phyloP scores from a whole-genome alignment of 2,329 filamentous ascomycete genomes.

The Lachnellula subtilissima region DNA sequence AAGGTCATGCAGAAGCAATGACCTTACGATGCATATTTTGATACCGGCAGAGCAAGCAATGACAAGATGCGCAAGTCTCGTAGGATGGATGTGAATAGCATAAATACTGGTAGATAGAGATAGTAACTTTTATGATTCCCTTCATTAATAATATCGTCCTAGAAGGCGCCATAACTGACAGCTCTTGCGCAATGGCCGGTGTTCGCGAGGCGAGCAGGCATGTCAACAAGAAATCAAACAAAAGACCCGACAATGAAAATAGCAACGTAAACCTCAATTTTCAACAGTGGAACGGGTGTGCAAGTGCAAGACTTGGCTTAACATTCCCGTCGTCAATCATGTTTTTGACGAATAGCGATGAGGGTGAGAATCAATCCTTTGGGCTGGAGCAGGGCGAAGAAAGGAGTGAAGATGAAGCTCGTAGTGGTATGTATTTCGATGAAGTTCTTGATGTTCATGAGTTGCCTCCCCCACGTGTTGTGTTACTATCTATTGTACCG shows the following conservation, averaged over 20 bases:
- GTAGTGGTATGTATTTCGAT: not conserved
- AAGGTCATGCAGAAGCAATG: not conserved
- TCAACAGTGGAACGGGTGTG: conserved; percentile 16
- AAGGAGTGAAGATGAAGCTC: not conserved
- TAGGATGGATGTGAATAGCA: not conserved
- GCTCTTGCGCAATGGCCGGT: conserved; percentile 4
- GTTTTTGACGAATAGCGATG: conserved; percentile 5
- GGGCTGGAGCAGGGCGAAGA: not conserved
- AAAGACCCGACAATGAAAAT: not conserved
- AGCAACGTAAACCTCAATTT: not conserved
- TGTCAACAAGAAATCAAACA: conserved; percentile 2
- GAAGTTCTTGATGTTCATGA: not conserved
- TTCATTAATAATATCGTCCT: too few species aligned
- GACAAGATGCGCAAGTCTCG: not conserved
- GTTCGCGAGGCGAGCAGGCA: not conserved
- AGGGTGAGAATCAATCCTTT: not conserved
- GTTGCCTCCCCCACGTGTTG: too few species aligned
- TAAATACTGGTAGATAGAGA: too few species aligned
- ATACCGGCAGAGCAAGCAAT: not conserved
- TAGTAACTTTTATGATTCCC: too few species aligned
- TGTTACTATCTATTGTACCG: too few species aligned
- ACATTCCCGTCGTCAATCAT: conserved; percentile 1
- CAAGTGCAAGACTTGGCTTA: conserved; percentile 5
- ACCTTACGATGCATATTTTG: not conserved
- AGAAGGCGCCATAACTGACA: conserved; percentile 15